Evolutionary conservation across 1,284 basidiomycete species (phyloP), one percentile per base, ranked within the genome.

Genomic region (Naganishia sp.): DNA sequence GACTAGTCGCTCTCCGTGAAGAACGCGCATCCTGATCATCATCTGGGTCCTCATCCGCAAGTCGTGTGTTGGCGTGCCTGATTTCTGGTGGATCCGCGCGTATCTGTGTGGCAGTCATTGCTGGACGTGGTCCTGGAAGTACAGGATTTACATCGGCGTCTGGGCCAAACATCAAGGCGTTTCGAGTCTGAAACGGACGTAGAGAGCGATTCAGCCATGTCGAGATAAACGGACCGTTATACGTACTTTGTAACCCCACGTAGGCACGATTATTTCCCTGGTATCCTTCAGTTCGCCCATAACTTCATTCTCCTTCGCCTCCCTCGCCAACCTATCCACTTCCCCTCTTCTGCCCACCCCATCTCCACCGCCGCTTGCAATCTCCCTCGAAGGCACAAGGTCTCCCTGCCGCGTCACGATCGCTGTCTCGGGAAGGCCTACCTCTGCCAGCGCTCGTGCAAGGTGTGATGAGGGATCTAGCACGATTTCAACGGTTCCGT

Each of bases 121-220:
- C 69, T 6, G 75, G 67, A 39, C 49, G 78, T 60, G 21, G 75
- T 70, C 46, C 76, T 75, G 3, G 75, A 71, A n/a, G 80, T 15
- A 57, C 90, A 0, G 92, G 90, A n/a, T 88, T 86, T 36, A 85
- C 81, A 75, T 97, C 88, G 33, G 90, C 90, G 74, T 95, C 94
- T 2, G 94, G 93, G 1, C 88, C 77, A 74, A 94, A 97, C 91
- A 95, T 94, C 63, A 97, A 83, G 9, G 89, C 87, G 81, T 97
- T 97, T 65, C 93, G 86, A 36, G 90, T 84, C 91, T 93, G 71
- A 9, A 65, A 46, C 48, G 9, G 31, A 36, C 9, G 31, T 2
- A 15, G n/a, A 52, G 28, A 21, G 25, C 6, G 52, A 3, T 15
- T 16, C 15, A 28, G 25, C 36, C 6, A 10, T 2, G 5, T 10